Conservation (phyloP, 2,329 filamentous ascomycete genomes). For the Neofusicoccum laricinum region DNA sequence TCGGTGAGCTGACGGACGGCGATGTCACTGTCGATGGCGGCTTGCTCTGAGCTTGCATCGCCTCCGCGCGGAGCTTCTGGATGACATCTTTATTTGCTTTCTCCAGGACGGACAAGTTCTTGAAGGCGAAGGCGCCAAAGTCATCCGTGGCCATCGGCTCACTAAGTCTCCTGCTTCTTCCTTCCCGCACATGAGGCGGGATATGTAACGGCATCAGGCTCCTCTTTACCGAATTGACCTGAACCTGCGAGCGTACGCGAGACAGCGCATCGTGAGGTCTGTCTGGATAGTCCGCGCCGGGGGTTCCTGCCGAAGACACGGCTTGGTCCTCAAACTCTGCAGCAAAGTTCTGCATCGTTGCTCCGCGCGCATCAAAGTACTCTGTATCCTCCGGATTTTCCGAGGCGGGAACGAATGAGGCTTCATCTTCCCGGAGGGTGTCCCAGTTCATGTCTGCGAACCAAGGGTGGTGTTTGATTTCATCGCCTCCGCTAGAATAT, state of each 20-base stretch:
- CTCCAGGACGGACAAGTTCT: conserved; percentile 92
- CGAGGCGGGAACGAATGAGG: conserved; percentile 87
- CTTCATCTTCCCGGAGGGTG: conserved; percentile 86
- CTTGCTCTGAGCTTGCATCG: conserved; percentile 67
- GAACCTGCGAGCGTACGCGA: conserved; percentile 81
- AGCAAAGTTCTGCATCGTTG: conserved; percentile 85
- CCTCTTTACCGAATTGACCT: conserved; percentile 76
- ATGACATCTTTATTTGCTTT: conserved; percentile 99
- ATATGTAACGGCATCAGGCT: conserved; percentile 95
- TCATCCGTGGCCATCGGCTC: conserved; percentile 88
- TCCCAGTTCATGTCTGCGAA: conserved; percentile 88
- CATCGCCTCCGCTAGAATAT: conserved; percentile 77
- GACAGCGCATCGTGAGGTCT: conserved; percentile 93
- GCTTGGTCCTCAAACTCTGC: conserved; percentile 91
- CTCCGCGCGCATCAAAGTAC: conserved; percentile 91
- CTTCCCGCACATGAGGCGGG: conserved; percentile 90
- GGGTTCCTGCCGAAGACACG: conserved; percentile 67
- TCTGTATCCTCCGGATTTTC: conserved; percentile 97
- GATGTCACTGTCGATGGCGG: conserved; percentile 40
- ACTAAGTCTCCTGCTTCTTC: conserved; percentile 81
- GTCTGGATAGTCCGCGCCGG: conserved; percentile 76
- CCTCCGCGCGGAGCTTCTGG: conserved; percentile 89
- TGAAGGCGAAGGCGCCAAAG: conserved; percentile 95
- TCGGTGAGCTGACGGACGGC: conserved; percentile 48
- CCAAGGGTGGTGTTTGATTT: conserved; percentile 88